Evolutionary conservation across 2,329 filamentous ascomycete genomes (phyloP), one percentile per base, ranked within the genome.

Genomic region (Sporothrix euskadiensis): DNA sequence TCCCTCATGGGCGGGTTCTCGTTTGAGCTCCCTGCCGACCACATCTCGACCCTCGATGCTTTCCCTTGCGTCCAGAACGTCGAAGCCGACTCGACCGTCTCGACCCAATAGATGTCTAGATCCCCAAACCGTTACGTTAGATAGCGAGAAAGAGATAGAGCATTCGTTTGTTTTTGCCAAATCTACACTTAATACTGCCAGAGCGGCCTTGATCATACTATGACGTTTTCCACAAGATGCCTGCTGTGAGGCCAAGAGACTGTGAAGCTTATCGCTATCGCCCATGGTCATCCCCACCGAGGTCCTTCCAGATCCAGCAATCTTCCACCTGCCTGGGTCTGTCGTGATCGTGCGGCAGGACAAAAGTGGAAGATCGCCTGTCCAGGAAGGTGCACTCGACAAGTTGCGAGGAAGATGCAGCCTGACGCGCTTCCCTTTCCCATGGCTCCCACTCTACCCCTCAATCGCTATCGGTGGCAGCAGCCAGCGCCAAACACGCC

Each of bases 1-100:
- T 91, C 84, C 75, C 83, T 97, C 78, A 94, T 97, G 87, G 97
- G 95, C 85, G 94, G 92, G 74, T 98, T 98, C 85, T 91, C 92
- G 95, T 94, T 94, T 78, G 85, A 88, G 73, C 93, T 92, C 82
- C 88, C 89, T 39, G 85, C 89, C 14, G 92, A 91, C 80, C 83
- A 87, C 19, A 84, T 97, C 73, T 83, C 83, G 52, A 88, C 91
- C 5, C 86, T 98, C 74, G 84, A 90, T 78, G 85, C 83, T 74
- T 88, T 92, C 84, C 88, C 93, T 76, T 87, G 94, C 79, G 85
- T 98, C 81, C 87, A 94, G 79, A 78, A 79, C 61, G 92, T 97
- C 74, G 95, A 98, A 87, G 79, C 82, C 74, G 94, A 98, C 81
- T 82, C 85, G 66, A 85, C 88, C 78, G 88, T 97, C 75, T 89